Percentiles rank a stretch among this genome's conserved stretches.
Conservation (phyloP, 164 flowering plant genomes). For the Magnolia kwangsiensis region DNA sequence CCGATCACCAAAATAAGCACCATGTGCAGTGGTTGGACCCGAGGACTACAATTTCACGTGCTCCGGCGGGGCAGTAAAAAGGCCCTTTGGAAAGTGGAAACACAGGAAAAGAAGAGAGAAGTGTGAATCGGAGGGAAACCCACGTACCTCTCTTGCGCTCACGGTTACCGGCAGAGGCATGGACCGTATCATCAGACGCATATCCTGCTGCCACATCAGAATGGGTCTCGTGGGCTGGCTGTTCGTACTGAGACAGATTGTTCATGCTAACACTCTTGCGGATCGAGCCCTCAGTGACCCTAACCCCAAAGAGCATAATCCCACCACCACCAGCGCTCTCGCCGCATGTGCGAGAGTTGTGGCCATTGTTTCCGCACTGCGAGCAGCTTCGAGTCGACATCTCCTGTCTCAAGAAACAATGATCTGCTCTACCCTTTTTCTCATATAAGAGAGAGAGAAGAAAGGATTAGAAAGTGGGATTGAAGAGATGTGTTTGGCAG, state of each 20-base stretch:
- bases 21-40: background rate
- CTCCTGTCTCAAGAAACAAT: background rate
- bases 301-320: conserved; percentile 82
- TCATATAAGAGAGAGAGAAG: background rate
- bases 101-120: background rate
- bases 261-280: conserved; percentile 83
- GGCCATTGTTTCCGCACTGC: conserved; percentile 61
- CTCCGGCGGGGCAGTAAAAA: background rate
- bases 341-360: conserved; percentile 61
- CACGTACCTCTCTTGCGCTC: conserved; percentile 82
- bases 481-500: background rate
- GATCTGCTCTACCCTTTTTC: background rate
- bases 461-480: background rate
- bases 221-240: conserved; percentile 20
- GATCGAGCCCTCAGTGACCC: conserved; percentile 65
- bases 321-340: conserved; percentile 35
- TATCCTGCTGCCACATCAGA: conserved; percentile 48
- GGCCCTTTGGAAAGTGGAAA: background rate
- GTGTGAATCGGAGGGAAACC: background rate
- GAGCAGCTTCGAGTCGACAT: conserved; percentile 48
- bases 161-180: conserved; percentile 64
- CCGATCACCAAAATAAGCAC: too few relatives aligned
- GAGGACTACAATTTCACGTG: background rate
- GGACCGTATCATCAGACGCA: conserved; percentile 81
- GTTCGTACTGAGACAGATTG: conserved; percentile 74